Evolutionary conservation across 192 early-diverging fungal genomes (phyloP).

Genomic region (Backusella australiensis): DNA sequence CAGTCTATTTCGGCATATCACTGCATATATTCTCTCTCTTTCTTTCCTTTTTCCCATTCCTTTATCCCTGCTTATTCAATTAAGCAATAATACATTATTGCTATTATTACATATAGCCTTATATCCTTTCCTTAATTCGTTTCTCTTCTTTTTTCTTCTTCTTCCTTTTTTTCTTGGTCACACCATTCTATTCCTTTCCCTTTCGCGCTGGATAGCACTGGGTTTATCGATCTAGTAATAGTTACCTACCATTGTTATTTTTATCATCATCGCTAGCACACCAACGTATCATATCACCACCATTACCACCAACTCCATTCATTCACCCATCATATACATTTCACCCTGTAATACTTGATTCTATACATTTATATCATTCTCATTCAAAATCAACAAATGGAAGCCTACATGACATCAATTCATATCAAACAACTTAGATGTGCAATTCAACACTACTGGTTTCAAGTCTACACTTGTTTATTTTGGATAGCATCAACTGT

Average conservation of each 20-base stretch:
- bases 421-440: conserved; percentile 4
- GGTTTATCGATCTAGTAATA: not conserved
- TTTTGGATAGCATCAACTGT: conserved; percentile 14
- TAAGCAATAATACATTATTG: not conserved
- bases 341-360: not conserved
- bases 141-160: not conserved
- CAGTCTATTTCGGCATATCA: not conserved
- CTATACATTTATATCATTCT: not conserved
- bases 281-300: not conserved
- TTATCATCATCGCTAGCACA: not conserved
- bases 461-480: conserved; percentile 7
- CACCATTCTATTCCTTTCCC: not conserved
- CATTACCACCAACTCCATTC: not conserved
- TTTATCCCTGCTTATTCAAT: conserved; percentile 5
- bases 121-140: not conserved
- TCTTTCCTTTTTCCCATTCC: not conserved
- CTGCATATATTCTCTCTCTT: not conserved
- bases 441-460: conserved; percentile 5
- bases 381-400: not conserved
- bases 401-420: not conserved
- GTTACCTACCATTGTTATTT: too few relatives aligned
- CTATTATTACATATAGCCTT: not conserved
- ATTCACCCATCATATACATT: not conserved
- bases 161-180: not conserved
- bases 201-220: conserved; percentile 1